Evolutionary conservation across 352 stramenopile genomes (phyloP).

Genomic region (Phytopythium sindhum): DNA sequence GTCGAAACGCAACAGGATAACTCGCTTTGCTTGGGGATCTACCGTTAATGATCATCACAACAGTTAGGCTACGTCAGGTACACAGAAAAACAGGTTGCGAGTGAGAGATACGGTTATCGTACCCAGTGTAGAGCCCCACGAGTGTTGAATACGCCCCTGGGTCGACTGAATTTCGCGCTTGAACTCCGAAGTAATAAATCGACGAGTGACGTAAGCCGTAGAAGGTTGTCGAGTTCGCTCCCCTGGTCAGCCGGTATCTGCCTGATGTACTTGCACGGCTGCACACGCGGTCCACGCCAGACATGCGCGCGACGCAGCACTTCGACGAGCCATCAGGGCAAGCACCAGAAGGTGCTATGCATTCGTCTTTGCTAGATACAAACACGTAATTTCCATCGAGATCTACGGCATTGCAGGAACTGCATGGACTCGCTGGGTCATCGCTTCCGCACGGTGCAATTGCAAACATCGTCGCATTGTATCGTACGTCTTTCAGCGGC

Average conservation of each 20-base stretch:
- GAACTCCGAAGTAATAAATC: conserved; percentile 49
- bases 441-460: conserved; percentile 29
- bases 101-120: conserved; percentile 2
- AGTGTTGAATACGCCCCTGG: conserved; percentile 26
- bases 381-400: conserved; percentile 25
- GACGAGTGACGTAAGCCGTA: conserved; percentile 40
- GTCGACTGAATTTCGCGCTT: conserved; percentile 40
- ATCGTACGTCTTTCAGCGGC: conserved; percentile 25
- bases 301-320: conserved; percentile 37
- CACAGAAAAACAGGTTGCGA: background rate
- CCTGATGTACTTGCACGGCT: conserved; percentile 7
- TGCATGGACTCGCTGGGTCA: conserved; percentile 15
- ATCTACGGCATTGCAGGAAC: conserved; percentile 27
- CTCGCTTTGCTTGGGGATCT: conserved; percentile 35
- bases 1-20: conserved; percentile 26
- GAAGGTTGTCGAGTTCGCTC: conserved; percentile 38
- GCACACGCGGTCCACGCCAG: conserved; percentile 23
- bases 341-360: conserved; percentile 11
- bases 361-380: conserved; percentile 9
- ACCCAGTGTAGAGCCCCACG: conserved; percentile 35
- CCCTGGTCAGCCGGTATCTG: conserved; percentile 19
- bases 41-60: background rate
- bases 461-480: conserved; percentile 39
- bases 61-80: background rate
- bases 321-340: conserved; percentile 35